Conservation (phyloP, 208 protist species). For the Trichomonas tenax region DNA sequence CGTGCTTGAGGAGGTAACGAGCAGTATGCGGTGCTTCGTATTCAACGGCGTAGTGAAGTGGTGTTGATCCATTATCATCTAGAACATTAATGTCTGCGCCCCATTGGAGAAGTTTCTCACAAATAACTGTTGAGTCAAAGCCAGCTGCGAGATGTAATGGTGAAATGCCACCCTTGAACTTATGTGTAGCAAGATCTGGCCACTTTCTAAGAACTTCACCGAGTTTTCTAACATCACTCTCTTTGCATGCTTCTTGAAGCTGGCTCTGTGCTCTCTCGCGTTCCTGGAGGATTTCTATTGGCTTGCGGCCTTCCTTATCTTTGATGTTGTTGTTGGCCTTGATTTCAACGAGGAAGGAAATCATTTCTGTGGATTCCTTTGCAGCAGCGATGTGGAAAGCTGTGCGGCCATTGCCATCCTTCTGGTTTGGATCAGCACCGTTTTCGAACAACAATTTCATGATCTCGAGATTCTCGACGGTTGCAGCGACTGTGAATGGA, state of each 20-base stretch:
- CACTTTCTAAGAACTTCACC: not conserved
- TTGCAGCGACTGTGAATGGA: not conserved
- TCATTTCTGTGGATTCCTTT: not conserved
- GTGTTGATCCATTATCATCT: not conserved
- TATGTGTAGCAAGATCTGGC: not conserved
- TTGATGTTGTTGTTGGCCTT: not conserved
- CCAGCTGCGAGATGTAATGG: not conserved
- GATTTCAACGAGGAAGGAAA: not conserved
- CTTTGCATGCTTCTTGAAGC: not conserved
- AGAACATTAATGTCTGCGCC: not conserved
- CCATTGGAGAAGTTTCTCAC: not conserved
- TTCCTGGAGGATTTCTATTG: not conserved
- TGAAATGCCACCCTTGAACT: not conserved
- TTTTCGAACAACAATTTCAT: not conserved
- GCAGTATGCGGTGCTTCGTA: not conserved
- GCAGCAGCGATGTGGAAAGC: not conserved
- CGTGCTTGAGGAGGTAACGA: not conserved
- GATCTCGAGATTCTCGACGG: not conserved
- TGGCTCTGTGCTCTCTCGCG: not conserved
- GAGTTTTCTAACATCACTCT: not conserved
- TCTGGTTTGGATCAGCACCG: not conserved
- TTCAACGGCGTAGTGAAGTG: not conserved
- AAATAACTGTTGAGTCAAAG: not conserved
- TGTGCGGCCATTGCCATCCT: not conserved
- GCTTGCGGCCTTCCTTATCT: not conserved